These are phyloP conservation scores for Globisporangium paddicum DNA, from an alignment of 352 stramenopile species.

Conservation along the genomic window DNA sequence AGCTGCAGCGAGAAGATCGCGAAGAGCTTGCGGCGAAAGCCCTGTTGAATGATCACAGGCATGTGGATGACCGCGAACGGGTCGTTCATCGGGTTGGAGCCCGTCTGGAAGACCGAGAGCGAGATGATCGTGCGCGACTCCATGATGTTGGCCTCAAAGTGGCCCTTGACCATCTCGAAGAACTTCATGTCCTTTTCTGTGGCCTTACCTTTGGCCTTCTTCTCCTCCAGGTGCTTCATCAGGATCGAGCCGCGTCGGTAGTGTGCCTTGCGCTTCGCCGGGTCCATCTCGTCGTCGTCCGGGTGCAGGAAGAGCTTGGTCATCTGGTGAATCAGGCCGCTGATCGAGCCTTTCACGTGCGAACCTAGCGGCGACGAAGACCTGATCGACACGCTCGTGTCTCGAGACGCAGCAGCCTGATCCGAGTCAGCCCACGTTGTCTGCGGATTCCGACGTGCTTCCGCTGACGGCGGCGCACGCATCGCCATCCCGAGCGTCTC, in stretches of 20 bases:
- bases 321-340: conserved; percentile 28
- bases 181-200: conserved; percentile 80
- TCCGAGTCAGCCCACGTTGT: conserved; percentile 3
- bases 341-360: conserved; percentile 21
- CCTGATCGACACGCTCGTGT: background rate
- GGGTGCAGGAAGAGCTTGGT: conserved; percentile 34
- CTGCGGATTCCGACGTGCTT: background rate
- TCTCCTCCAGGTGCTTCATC: conserved; percentile 65
- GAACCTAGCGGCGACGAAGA: conserved; percentile 4
- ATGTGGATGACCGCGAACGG: conserved; percentile 72
- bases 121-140: conserved; percentile 73
- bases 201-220: conserved; percentile 49
- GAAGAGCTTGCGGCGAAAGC: conserved; percentile 70
- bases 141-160: conserved; percentile 70
- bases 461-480: background rate
- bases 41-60: conserved; percentile 57
- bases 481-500: conserved; percentile 1
- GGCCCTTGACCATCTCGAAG: conserved; percentile 68
- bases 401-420: background rate
- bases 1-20: conserved; percentile 70
- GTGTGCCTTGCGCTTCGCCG: conserved; percentile 33
- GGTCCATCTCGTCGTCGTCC: conserved; percentile 36
- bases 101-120: conserved; percentile 71
- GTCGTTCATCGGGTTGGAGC: conserved; percentile 64
- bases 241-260: conserved; percentile 70